A percentile compares a stretch with the other conserved stretches of the same genome.
Evolutionary conservation across 2,329 filamentous ascomycete genomes (phyloP).

Genomic region (Proliferodiscus dingleyae): DNA sequence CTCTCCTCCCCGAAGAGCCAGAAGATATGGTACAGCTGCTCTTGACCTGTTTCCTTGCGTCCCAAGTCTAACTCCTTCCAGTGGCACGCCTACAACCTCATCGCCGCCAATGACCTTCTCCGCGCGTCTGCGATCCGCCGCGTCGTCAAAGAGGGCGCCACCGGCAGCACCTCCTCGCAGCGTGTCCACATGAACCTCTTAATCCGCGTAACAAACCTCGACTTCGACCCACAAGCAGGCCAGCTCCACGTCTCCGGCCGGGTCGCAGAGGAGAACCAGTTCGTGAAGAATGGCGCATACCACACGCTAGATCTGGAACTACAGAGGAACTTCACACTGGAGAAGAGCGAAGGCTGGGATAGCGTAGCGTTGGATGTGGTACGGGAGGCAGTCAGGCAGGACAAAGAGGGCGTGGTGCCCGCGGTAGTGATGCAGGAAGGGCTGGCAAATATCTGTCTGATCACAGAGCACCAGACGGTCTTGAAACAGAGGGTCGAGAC

Average conservation of each 20-base stretch:
- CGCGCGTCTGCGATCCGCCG: constrained; percentile 63
- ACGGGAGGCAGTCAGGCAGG: constrained; percentile 71
- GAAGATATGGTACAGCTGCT: constrained; percentile 68
- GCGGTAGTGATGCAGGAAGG: constrained; percentile 94
- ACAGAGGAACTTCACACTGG: constrained; percentile 79
- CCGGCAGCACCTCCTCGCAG: constrained; percentile 57
- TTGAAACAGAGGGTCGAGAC: constrained; percentile 66
- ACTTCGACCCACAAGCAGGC: constrained; percentile 64
- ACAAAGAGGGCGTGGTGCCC: constrained; percentile 75
- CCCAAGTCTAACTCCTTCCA: constrained; percentile 29
- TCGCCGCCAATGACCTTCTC: constrained; percentile 59
- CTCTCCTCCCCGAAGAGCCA: constrained; percentile 65
- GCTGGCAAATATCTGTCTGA: constrained; percentile 74
- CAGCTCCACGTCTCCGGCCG: constrained; percentile 65
- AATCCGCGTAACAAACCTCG: constrained; percentile 59
- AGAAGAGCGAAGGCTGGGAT: constrained; percentile 86
- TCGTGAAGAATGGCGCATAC: constrained; percentile 61
- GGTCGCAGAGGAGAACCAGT: constrained; percentile 61
- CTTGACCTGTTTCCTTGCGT: too few species aligned
- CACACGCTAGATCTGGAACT: constrained; percentile 82
- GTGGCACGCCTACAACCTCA: constrained; percentile 75
- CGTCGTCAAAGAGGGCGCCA: constrained; percentile 52
- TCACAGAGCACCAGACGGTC: constrained; percentile 75
- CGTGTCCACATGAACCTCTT: constrained; percentile 61
- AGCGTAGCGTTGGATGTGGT: constrained; percentile 77